Percentiles rank a stretch among this genome's conserved stretches.
Conservation (phyloP, 2,329 filamentous ascomycete species). For the Emmonsia crescens region DNA sequence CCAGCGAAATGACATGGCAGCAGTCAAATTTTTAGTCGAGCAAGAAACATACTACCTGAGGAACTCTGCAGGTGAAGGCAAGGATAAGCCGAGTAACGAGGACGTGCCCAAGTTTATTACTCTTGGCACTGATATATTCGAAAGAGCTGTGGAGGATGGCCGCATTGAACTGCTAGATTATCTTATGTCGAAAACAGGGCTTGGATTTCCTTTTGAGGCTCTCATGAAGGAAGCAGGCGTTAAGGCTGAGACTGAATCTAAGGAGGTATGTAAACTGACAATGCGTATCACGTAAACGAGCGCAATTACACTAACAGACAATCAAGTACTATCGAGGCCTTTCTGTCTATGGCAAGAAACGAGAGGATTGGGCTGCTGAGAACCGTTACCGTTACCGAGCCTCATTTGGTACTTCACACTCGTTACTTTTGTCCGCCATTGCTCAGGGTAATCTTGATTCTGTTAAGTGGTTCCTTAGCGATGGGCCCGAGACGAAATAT, state of each 20-base stretch:
- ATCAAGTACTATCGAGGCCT: slow-evolving; percentile 62
- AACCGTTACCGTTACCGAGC: slow-evolving; percentile 23
- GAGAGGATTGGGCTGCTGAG: slow-evolving; percentile 58
- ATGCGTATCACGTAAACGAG: slow-evolving; percentile 3
- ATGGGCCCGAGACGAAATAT: slow-evolving; percentile 57
- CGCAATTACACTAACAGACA: background rate
- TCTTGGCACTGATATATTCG: slow-evolving; percentile 20
- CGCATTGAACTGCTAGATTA: slow-evolving; percentile 49
- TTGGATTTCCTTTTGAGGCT: slow-evolving; percentile 56
- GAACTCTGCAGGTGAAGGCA: slow-evolving; percentile 23
- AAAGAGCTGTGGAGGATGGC: slow-evolving; percentile 30
- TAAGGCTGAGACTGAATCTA: slow-evolving; percentile 45
- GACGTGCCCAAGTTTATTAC: slow-evolving; percentile 13
- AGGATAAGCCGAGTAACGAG: background rate
- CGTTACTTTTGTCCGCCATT: slow-evolving; percentile 26
- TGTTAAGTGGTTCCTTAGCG: slow-evolving; percentile 68
- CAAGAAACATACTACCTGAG: slow-evolving; percentile 35
- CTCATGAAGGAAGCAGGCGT: slow-evolving; percentile 55
- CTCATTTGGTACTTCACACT: background rate
- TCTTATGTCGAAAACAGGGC: slow-evolving; percentile 44
- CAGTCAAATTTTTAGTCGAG: slow-evolving; percentile 46
- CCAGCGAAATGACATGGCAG: slow-evolving; percentile 38
- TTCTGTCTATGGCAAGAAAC: slow-evolving; percentile 60
- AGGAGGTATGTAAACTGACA: slow-evolving; percentile 6
- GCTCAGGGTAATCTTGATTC: slow-evolving; percentile 48